Evolutionary conservation across 805 yeast species (phyloP).

Genomic region (Saccharomycopsis malanga): DNA sequence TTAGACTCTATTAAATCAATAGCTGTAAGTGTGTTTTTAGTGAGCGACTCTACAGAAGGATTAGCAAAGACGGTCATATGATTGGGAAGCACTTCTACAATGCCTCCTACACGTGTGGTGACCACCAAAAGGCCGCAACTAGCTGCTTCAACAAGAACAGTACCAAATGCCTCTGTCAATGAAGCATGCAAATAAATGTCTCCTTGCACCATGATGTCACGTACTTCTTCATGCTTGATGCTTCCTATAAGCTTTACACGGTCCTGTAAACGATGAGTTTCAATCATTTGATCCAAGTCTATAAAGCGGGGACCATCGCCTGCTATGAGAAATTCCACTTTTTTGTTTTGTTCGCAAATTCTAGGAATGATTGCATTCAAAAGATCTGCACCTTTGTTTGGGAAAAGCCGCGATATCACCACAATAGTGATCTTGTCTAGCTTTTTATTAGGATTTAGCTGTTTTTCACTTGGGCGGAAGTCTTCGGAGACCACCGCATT

Average conservation of each 20-base stretch:
- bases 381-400: slow-evolving; percentile 94
- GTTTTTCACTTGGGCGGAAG: slow-evolving; percentile 46
- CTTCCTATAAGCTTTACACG: slow-evolving; percentile 81
- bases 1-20: slow-evolving; percentile 51
- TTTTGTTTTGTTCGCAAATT: slow-evolving; percentile 55
- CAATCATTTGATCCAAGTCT: slow-evolving; percentile 93
- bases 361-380: slow-evolving; percentile 78
- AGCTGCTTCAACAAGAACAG: slow-evolving; percentile 95
- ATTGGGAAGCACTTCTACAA: slow-evolving; percentile 89
- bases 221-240: slow-evolving; percentile 84
- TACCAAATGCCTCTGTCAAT: slow-evolving; percentile 95
- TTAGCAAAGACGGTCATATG: slow-evolving; percentile 90
- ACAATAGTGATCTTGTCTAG: slow-evolving; percentile 59
- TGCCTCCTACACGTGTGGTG: slow-evolving; percentile 94
- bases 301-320: slow-evolving; percentile 96
- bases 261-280: slow-evolving; percentile 75
- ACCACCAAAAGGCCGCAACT: slow-evolving; percentile 91
- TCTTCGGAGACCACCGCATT: slow-evolving; percentile 88
- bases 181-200: slow-evolving; percentile 92
- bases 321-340: slow-evolving; percentile 77
- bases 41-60: slow-evolving; percentile 80
- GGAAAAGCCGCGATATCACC: slow-evolving; percentile 83
- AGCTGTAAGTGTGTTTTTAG: slow-evolving; percentile 64
- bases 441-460: slow-evolving; percentile 4
- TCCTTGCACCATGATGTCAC: slow-evolving; percentile 89